phyloP scores from a whole-genome alignment of 139 green algal genomes.

The Tetradesmus obliquus region DNA sequence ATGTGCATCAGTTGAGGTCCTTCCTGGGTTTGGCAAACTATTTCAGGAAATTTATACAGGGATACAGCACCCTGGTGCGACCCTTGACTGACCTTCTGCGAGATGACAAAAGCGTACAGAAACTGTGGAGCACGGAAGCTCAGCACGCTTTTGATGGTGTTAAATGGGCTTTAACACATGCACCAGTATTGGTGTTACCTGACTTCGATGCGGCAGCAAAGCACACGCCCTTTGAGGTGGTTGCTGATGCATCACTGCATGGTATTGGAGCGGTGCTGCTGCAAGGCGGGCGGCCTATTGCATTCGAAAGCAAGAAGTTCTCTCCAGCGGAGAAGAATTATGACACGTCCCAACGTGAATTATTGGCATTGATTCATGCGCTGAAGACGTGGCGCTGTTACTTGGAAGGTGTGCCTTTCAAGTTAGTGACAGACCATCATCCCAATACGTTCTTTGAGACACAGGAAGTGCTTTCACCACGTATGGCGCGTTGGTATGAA shows the following conservation, averaged over 20 bases:
- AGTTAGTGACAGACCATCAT: slow-evolving; percentile 57
- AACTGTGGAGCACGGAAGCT: background rate
- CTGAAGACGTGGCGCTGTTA: slow-evolving; percentile 59
- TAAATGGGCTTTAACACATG: slow-evolving; percentile 30
- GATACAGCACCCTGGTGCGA: slow-evolving; percentile 37
- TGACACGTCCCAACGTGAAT: slow-evolving; percentile 49
- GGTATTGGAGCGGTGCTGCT: slow-evolving; percentile 46
- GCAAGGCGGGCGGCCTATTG: slow-evolving; percentile 51
- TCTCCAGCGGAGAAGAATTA: slow-evolving; percentile 53
- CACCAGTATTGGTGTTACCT: slow-evolving; percentile 39
- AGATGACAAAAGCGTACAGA: background rate
- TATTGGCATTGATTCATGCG: slow-evolving; percentile 50
- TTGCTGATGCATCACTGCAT: slow-evolving; percentile 45
- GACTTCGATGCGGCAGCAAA: slow-evolving; percentile 5
- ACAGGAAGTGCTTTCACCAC: background rate
- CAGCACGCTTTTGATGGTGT: slow-evolving; percentile 39
- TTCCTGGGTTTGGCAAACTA: slow-evolving; percentile 64
- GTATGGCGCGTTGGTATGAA: slow-evolving; percentile 50
- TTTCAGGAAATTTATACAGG: slow-evolving; percentile 61
- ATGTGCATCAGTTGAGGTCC: background rate
- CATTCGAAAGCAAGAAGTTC: slow-evolving; percentile 47
- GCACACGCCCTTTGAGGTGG: slow-evolving; percentile 33
- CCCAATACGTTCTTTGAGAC: slow-evolving; percentile 48
- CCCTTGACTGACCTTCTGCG: slow-evolving; percentile 50
- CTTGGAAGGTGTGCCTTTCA: slow-evolving; percentile 15